Evolutionary conservation across 306 rosid species (phyloP).

Genomic region (Acacia confusa): DNA sequence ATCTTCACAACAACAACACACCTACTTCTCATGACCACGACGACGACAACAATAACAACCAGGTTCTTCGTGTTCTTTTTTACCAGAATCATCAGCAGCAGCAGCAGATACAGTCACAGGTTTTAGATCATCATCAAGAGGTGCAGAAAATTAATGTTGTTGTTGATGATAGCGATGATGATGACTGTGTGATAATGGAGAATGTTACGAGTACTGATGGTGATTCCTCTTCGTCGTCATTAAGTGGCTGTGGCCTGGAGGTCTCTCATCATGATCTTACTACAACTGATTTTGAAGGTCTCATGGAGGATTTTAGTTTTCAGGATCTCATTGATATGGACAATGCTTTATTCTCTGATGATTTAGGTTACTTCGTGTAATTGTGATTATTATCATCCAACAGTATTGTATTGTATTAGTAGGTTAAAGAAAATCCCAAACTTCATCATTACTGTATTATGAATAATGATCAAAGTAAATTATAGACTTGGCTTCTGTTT

Average conservation of each 20-base stretch:
- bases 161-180: neutral
- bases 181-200: neutral
- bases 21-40: neutral
- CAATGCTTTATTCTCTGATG: neutral
- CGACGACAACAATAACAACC: neutral
- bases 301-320: conserved; percentile 31
- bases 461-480: neutral
- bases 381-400: neutral
- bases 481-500: neutral
- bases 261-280: neutral
- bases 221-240: neutral
- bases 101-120: neutral
- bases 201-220: neutral
- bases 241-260: neutral
- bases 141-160: neutral
- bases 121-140: neutral
- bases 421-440: no score
- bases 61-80: neutral
- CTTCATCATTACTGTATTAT: no score
- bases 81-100: conserved; percentile 14
- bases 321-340: conserved; percentile 35
- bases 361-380: conserved; percentile 21
- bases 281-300: neutral
- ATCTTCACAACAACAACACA: conserved; percentile 19
- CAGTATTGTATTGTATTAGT: no score